Evolutionary conservation across 2,329 filamentous ascomycete genomes (phyloP), one percentile per base, ranked within the genome.

Genomic region (Epichloe uncinata): DNA sequence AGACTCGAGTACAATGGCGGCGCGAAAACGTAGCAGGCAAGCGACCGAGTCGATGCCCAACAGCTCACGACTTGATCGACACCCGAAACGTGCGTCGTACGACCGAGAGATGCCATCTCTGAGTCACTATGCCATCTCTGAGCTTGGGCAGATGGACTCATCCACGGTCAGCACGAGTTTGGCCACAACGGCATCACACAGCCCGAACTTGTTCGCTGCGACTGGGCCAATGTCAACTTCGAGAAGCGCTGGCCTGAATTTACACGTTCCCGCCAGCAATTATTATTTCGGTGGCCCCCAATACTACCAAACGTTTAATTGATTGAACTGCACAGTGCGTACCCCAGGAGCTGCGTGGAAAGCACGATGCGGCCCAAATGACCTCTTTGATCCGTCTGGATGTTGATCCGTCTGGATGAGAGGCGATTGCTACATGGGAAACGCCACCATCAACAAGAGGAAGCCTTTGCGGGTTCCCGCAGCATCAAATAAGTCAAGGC

Each of bases 1-100:
- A 63, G 88, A 95, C 64, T 84, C 86, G 42, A 75, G 86, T 50
- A 75, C 75, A 18, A 69, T 70, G 56, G 70, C 67, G 5, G 73
- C 71, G 16, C 67, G 71, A 50, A 78, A 74, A 60, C 67, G 70
- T 30, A 72, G 63, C 50, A 63, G 54, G 45, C 56, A 53, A 52
- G 57, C 52, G 13, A 54, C 55, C 13, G 58, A 58, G 36, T 45
- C 54, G 7, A 46, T 13, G 16, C 6, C 43, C 18, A 40, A 13
- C 20, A 48, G 22, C 22, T 40, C 48, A 46, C 13, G 49, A 53
- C 42, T 56, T 11, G 53, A 55, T 16, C 54, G 54, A 33, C 54
- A 56, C 12, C 48, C 55, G 12, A 61, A 60, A 36, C 55, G 58
- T 9, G n/a, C 52, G 4, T 56, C 57, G 2, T 48, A 57, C 47